Evolutionary conservation across 306 rosid species (phyloP), one percentile per base, ranked within the genome.

Genomic region (Casuarina equisetifolia): DNA sequence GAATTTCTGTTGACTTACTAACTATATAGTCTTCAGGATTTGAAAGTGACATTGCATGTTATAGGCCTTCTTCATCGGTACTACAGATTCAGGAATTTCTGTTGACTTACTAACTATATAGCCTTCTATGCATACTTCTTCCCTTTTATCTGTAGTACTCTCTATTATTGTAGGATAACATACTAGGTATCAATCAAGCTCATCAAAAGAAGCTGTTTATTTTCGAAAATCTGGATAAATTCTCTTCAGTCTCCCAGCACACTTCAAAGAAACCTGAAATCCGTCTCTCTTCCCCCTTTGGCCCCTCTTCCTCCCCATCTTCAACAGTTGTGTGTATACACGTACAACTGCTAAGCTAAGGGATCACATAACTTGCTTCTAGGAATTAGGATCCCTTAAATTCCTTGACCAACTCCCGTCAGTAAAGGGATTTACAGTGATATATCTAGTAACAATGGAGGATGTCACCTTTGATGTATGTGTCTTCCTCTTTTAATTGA

Each of bases 401-500:
- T 61, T 35, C n/a, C 44, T 35, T 0, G 35, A 9, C 62, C 32
- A 5, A 55, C 19, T n/a, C 62, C 8, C 12, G 43, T 62, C 69
- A 35, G 13, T 16, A 70, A 70, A 48, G 57, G 57, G 38, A 84
- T 75, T 25, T 80, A 74, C 55, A 73, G 70, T 35, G 16, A 72
- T 49, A 17, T 73, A 62, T 69, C 35, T 25, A 72, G n/a, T 17
- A 36, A 54, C 48, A 45, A 63, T 13, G 55, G 74, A 79, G 63
- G 42, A 44, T 44, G 66, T 74, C 35, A 70, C 43, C 57, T 43
- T 3, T 64, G 69, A 72, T 45, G 55, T 78, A 43, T 36, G 44
- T 77, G 78, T 78, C 69, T 73, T 80, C 62, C 57, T 59, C 78
- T 48, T 74, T 42, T 42, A 42, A 66, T 72, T 78, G 70, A 25